phyloP scores from a whole-genome alignment of 441 rosid species.

The Gossypium armourianum region DNA sequence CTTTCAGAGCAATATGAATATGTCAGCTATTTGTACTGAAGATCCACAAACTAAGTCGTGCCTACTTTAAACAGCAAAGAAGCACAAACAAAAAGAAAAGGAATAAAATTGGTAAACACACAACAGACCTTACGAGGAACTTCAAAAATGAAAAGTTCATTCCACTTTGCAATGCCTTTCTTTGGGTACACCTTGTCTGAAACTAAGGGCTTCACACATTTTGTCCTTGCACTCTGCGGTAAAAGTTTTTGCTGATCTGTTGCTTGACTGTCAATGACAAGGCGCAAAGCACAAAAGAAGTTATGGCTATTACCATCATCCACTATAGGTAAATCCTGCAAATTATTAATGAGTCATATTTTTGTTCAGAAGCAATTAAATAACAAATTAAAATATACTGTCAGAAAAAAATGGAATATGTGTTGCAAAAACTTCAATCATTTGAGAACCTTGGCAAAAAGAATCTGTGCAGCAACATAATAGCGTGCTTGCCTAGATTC shows the following conservation, averaged over 20 bases:
- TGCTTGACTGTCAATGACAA: slow-evolving; percentile 63
- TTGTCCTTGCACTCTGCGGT: slow-evolving; percentile 99
- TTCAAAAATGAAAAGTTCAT: slow-evolving; percentile 93
- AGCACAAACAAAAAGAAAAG: not conserved
- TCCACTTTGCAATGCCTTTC: slow-evolving; percentile 70
- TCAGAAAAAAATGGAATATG: not conserved
- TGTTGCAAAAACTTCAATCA: slow-evolving; percentile 10
- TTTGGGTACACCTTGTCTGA: slow-evolving; percentile 26
- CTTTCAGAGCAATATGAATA: not conserved
- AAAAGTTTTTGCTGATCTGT: slow-evolving; percentile 83
- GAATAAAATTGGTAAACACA: slow-evolving; percentile 4
- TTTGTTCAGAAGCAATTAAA: slow-evolving; percentile 10
- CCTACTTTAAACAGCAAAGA: not conserved
- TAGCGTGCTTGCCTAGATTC: slow-evolving; percentile 63
- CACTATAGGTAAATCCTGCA: slow-evolving; percentile 66
- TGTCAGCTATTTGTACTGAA: not conserved
- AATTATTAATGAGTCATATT: slow-evolving; percentile 14
- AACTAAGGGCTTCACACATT: slow-evolving; percentile 70
- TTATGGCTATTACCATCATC: slow-evolving; percentile 91
- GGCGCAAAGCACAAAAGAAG: slow-evolving; percentile 85
- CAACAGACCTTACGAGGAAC: slow-evolving; percentile 65
- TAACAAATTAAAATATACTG: not conserved
- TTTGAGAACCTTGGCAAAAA: slow-evolving; percentile 75
- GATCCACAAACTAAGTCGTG: not conserved
- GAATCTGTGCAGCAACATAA: slow-evolving; percentile 66